Percentiles rank a stretch among this genome's conserved stretches.
Evolutionary conservation across 148 eudicot species (phyloP).

Genomic region (Suaeda aralocaspica): DNA sequence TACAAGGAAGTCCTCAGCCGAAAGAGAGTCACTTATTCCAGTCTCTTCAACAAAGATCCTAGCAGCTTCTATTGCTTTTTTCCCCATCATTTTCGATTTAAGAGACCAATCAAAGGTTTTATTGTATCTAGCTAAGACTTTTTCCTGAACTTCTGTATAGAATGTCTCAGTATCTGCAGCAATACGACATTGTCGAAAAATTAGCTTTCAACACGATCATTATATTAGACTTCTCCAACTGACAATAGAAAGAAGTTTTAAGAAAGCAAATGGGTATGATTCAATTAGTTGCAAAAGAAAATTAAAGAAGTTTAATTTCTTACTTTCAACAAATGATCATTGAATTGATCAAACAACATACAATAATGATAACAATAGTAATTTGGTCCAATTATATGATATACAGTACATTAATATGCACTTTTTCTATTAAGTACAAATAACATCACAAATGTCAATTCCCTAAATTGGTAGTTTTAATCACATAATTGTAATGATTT

Average conservation of each 20-base stretch:
- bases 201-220: not conserved
- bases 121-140: slow-evolving; percentile 70
- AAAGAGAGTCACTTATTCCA: slow-evolving; percentile 72
- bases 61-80: slow-evolving; percentile 92
- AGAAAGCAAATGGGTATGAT: not conserved
- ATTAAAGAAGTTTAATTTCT: not conserved
- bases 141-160: slow-evolving; percentile 89
- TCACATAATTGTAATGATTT: too few relatives aligned
- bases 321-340: not conserved
- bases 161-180: slow-evolving; percentile 84
- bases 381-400: not conserved
- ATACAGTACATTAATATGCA: not conserved
- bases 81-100: slow-evolving; percentile 98
- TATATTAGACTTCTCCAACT: not conserved
- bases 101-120: slow-evolving; percentile 98
- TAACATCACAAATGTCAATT: too few relatives aligned
- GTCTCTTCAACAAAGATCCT: slow-evolving; percentile 83
- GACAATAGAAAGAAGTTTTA: not conserved
- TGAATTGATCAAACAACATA: not conserved
- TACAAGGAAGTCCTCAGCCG: slow-evolving; percentile 82
- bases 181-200: not conserved
- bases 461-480: not conserved
- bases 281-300: not conserved
- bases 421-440: too few relatives aligned
- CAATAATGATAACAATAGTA: not conserved